These are phyloP conservation scores for Coemansia sp. DNA, from an alignment of 192 early-diverging fungal genomes.

Conservation along the genomic window DNA sequence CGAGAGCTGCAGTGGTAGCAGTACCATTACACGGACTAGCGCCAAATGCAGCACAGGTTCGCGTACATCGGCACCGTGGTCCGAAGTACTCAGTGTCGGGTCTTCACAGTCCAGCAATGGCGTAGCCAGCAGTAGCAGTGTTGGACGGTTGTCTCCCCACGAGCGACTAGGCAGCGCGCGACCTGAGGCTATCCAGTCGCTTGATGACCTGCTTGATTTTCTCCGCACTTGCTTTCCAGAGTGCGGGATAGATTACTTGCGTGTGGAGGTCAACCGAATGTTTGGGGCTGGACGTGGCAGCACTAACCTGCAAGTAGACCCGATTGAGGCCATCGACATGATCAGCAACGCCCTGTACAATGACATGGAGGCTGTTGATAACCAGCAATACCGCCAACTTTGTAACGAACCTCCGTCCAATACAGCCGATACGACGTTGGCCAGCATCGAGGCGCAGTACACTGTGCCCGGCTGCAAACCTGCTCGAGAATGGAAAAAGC, in stretches of 20 bases:
- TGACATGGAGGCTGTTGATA: conserved; percentile 36
- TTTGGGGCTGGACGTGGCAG: conserved; percentile 7
- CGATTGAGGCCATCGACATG: conserved; percentile 43
- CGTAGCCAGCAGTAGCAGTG: background rate
- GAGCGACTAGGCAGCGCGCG: background rate
- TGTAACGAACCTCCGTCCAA: background rate
- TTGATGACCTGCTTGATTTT: conserved; percentile 28
- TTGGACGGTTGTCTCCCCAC: background rate
- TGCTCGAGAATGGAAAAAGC: conserved; percentile 4
- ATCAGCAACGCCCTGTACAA: conserved; percentile 46
- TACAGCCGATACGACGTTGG: conserved; percentile 6
- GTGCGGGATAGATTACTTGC: conserved; percentile 39
- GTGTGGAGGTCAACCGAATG: conserved; percentile 23
- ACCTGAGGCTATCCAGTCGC: conserved; percentile 34
- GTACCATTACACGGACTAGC: background rate
- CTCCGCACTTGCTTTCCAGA: conserved; percentile 47
- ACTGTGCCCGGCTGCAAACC: conserved; percentile 12
- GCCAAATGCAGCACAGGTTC: conserved; percentile 8
- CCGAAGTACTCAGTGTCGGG: conserved; percentile 17
- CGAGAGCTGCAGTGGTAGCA: background rate
- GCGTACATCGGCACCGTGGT: background rate
- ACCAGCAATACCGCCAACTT: conserved; percentile 24
- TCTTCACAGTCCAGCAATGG: conserved; percentile 5
- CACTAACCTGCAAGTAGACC: conserved; percentile 29
- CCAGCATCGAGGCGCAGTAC: conserved; percentile 35